Evolutionary conservation across 164 flowering plant species (phyloP).

Genomic region (Kalanchoe fedtschenkoi): DNA sequence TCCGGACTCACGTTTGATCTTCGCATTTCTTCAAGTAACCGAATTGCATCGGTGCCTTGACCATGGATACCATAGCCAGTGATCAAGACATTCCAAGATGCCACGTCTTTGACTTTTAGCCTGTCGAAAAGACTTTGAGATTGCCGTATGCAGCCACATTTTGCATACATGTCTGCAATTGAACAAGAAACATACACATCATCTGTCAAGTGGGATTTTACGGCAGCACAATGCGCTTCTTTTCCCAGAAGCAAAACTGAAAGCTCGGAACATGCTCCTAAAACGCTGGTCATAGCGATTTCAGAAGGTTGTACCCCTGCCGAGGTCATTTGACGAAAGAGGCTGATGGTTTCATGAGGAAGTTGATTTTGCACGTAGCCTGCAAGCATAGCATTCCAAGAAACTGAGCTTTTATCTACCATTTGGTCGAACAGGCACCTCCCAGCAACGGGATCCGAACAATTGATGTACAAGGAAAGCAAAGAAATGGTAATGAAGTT

Average conservation of each 20-base stretch:
- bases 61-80: conserved; percentile 59
- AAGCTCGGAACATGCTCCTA: conserved; percentile 50
- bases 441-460: conserved; percentile 25
- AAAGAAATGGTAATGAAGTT: conserved; percentile 38
- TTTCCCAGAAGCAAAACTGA: conserved; percentile 49
- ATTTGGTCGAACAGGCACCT: conserved; percentile 29
- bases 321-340: conserved; percentile 39
- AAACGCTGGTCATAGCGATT: conserved; percentile 28
- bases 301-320: conserved; percentile 28
- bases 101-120: conserved; percentile 27
- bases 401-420: conserved; percentile 31
- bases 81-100: conserved; percentile 50
- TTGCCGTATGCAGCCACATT: conserved; percentile 39
- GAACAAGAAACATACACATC: conserved; percentile 39
- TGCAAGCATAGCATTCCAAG: conserved; percentile 66
- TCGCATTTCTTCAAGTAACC: conserved; percentile 38
- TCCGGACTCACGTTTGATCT: conserved; percentile 32
- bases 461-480: conserved; percentile 42
- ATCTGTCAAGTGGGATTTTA: conserved; percentile 27
- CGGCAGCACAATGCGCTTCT: conserved; percentile 42
- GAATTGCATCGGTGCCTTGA: conserved; percentile 31
- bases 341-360: conserved; percentile 27
- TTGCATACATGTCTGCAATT: conserved; percentile 58
- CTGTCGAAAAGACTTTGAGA: conserved; percentile 35
- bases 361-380: conserved; percentile 49